phyloP scores from a whole-genome alignment of 148 eudicot genomes.

The Rhododendron vialii region DNA sequence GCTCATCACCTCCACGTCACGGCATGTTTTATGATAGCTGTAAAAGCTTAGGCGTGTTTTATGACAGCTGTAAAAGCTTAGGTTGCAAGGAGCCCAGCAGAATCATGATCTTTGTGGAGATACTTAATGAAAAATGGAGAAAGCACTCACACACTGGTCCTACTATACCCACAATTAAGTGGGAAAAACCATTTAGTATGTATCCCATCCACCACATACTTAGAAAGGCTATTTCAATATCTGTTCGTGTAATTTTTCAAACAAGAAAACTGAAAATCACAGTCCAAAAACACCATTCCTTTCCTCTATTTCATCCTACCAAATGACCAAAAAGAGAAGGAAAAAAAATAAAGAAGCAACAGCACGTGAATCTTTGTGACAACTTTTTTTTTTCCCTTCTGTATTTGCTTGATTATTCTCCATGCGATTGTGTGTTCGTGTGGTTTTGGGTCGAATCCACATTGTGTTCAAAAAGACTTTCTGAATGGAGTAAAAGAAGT shows the following conservation, averaged over 20 bases:
- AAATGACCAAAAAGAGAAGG: not conserved
- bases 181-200: not conserved
- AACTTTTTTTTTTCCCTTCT: no score
- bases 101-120: not conserved
- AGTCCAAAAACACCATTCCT: not conserved
- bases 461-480: not conserved
- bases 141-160: not conserved
- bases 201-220: not conserved
- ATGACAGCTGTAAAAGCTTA: not conserved
- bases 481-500: not conserved
- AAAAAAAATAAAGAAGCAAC: not conserved
- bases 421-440: not conserved
- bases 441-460: not conserved
- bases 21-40: not conserved
- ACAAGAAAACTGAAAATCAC: not conserved
- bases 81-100: not conserved
- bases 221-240: not conserved
- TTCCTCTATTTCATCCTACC: not conserved
- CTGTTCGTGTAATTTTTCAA: not conserved
- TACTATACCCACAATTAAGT: not conserved
- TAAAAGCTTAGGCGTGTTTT: not conserved
- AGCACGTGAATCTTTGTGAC: not conserved
- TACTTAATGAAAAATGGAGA: not conserved
- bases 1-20: not conserved
- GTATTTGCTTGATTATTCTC: not conserved